phyloP scores from a whole-genome alignment of 768 basidiomycete species.

The Phylloporus sp. region DNA sequence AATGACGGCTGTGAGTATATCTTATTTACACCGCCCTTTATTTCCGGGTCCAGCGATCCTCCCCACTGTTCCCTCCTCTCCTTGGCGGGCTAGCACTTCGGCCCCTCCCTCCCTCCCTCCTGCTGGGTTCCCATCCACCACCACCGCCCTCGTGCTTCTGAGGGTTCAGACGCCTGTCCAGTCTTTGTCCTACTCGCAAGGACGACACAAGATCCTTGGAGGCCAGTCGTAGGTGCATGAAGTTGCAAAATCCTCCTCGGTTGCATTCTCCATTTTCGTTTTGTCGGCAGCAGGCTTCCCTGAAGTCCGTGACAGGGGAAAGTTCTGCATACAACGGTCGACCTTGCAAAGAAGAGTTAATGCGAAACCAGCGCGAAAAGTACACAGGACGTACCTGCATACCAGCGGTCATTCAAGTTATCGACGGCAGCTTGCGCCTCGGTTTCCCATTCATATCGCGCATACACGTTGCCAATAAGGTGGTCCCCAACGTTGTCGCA shows the following conservation, averaged over 20 bases:
- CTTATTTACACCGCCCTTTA: constrained; percentile 20
- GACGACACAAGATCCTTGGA: constrained; percentile 78
- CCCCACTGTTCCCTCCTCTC: constrained; percentile 59
- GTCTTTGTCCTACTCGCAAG: constrained; percentile 73
- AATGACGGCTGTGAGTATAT: too few relatives aligned
- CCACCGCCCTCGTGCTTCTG: constrained; percentile 56
- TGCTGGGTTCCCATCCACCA: constrained; percentile 82
- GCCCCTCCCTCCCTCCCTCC: constrained; percentile 57
- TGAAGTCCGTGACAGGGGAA: constrained; percentile 97
- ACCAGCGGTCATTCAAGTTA: constrained; percentile 94
- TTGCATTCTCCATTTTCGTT: constrained; percentile 99
- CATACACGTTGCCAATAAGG: constrained; percentile 95
- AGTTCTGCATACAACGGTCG: constrained; percentile 95
- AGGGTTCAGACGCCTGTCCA: constrained; percentile 77
- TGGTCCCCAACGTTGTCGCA: constrained; percentile 99
- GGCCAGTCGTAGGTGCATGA: constrained; percentile 92
- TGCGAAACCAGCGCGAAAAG: constrained; percentile 5
- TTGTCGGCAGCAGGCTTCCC: constrained; percentile 97
- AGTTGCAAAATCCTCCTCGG: constrained; percentile 97
- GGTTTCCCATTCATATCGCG: constrained; percentile 97
- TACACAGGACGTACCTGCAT: constrained; percentile 60
- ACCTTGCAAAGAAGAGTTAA: constrained; percentile 42
- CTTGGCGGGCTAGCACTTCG: constrained; percentile 71
- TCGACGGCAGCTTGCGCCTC: constrained; percentile 94
- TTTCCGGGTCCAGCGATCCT: constrained; percentile 75